Evolutionary conservation across 2,329 filamentous ascomycete genomes (phyloP), one percentile per base, ranked within the genome.

Genomic region (Botrytis byssoidea): DNA sequence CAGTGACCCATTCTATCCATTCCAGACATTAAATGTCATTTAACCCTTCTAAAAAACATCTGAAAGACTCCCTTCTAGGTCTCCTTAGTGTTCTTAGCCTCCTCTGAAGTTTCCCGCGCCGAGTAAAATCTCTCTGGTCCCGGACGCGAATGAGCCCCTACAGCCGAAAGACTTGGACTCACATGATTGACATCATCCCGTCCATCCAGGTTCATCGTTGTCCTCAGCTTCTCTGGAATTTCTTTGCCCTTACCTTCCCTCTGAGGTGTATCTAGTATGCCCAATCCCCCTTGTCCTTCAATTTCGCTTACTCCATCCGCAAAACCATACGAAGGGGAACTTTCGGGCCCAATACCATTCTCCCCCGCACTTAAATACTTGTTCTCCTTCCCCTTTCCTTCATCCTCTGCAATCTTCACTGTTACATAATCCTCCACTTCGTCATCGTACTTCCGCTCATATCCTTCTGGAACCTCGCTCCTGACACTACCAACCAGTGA

Each of bases 401-500:
- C 32, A n/a, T 29, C 35, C 25, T 55, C 61, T 64, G 2, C 25
- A 18, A 42, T 55, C n/a, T 29, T 51, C 46, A 67, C 65, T 12
- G 18, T 37, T 14, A 67, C 32, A 32, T 67, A 67, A 7, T 32
- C 65, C 2, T 67, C 65, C 18, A 63, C 7, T 22, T 67, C 25
- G 37, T 67, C 65, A 67, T 40, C 10, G 37, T 37, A 67, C 22
- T 67, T 35, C 16, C 46, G 51, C 16, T 67, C 65, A 10, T 55
- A 55, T 9, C 65, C 65, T 14, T 67, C 65, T 5, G 65, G 46
- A 29, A 37, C 32, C 9, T 20, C 25, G 35, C 46, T 55, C 16
- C 46, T 51, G 14, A 55, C 65, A 67, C 65, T 67, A 55, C 65
- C 51, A 22, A 67, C 32, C 14, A 67, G 65, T n/a, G 65, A 67